A percentile compares a stretch with the other conserved stretches of the same genome.
Evolutionary conservation across 2,329 filamentous ascomycete genomes (phyloP).

Genomic region (Ascosphaera apis): DNA sequence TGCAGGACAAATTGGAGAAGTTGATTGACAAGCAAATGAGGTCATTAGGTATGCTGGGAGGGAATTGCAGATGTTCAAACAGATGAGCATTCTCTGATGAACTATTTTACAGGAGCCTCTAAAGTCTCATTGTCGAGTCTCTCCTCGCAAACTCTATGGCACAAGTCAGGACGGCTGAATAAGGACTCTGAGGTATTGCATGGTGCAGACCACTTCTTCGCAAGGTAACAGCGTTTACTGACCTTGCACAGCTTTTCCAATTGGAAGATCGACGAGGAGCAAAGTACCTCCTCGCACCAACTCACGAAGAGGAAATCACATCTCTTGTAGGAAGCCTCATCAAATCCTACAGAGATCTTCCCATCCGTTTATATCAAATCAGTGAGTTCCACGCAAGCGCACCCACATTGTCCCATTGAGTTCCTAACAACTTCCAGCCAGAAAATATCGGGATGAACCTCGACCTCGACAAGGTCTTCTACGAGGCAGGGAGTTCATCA

Average conservation of each 20-base stretch:
- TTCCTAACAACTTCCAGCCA: slow-evolving; percentile 26
- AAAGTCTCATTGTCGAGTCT: slow-evolving; percentile 66
- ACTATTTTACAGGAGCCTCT: slow-evolving; percentile 41
- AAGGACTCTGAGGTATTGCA: slow-evolving; percentile 45
- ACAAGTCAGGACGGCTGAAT: slow-evolving; percentile 57
- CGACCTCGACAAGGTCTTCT: slow-evolving; percentile 73
- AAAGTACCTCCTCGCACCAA: slow-evolving; percentile 61
- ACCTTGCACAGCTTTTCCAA: slow-evolving; percentile 41
- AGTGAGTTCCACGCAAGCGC: slow-evolving; percentile 28
- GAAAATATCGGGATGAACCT: slow-evolving; percentile 87
- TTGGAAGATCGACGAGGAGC: slow-evolving; percentile 57
- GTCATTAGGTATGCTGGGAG: slow-evolving; percentile 32
- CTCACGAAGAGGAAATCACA: slow-evolving; percentile 89
- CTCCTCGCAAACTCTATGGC: slow-evolving; percentile 67
- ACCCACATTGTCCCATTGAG: slow-evolving; percentile 2
- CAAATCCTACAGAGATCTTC: slow-evolving; percentile 66
- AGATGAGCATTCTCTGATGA: too few species aligned
- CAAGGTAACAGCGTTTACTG: background rate
- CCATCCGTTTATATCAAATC: slow-evolving; percentile 75
- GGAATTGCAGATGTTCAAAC: slow-evolving; percentile 3
- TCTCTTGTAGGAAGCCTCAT: slow-evolving; percentile 47
- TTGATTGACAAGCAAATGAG: slow-evolving; percentile 82
- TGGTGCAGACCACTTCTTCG: background rate
- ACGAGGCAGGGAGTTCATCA: slow-evolving; percentile 73
- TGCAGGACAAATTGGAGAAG: slow-evolving; percentile 68